These are phyloP conservation scores for Talaromyces liani DNA, from an alignment of 495 filamentous ascomycete species.

Conservation along the genomic window DNA sequence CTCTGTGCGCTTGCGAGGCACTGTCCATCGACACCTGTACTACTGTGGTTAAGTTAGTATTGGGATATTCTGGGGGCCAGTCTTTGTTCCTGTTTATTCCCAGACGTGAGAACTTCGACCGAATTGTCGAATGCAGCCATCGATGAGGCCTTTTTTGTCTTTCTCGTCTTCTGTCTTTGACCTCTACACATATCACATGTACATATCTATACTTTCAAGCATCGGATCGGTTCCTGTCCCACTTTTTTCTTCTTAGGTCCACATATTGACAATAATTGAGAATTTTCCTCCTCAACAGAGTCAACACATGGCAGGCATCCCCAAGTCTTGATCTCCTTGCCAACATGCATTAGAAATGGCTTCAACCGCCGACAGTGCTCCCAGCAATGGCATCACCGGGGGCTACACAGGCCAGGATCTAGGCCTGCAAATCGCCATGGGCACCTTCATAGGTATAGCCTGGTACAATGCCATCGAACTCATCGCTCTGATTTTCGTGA, in stretches of 20 bases:
- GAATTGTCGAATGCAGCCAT: neutral
- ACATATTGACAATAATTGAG: neutral
- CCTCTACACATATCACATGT: neutral
- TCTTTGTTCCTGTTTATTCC: neutral
- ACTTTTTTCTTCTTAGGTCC: neutral
- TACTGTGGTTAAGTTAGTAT: neutral
- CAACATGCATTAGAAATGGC: slow-evolving; percentile 8
- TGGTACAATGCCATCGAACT: slow-evolving; percentile 52
- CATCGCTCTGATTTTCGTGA: slow-evolving; percentile 46
- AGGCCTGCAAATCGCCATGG: slow-evolving; percentile 41
- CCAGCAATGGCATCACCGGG: slow-evolving; percentile 37
- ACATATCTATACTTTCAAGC: neutral
- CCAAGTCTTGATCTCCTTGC: neutral
- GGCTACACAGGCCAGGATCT: slow-evolving; percentile 28
- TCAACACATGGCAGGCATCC: neutral
- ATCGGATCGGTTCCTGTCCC: neutral
- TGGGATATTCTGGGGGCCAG: neutral
- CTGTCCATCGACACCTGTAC: neutral
- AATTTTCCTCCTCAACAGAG: neutral
- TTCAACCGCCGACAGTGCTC: slow-evolving; percentile 14
- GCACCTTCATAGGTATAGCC: slow-evolving; percentile 44
- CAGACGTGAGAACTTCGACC: neutral
- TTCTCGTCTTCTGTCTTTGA: neutral
- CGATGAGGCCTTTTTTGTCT: neutral
- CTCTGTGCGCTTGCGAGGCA: neutral